Evolutionary conservation across 805 yeast species (phyloP), one percentile per base, ranked within the genome.

Genomic region (Hemisphaericaspora nanyangensis): DNA sequence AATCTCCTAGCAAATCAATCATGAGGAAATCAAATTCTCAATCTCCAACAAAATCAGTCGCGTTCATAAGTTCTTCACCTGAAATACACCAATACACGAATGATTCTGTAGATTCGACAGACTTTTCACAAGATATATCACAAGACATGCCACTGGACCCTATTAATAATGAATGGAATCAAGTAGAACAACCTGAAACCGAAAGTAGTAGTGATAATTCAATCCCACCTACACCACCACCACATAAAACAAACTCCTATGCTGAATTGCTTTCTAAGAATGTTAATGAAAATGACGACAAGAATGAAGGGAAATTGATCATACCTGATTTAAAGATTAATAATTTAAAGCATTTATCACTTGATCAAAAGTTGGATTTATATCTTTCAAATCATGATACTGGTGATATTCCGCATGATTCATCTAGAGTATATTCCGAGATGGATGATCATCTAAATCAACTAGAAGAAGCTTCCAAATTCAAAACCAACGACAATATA

Each of bases 361-460:
- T 74, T 29, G 69, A 69, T 43, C 72, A 74, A 43, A 72, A 69
- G 48, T 55, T 75, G 39, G 72, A 70, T 39, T 58, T 73, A 2
- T 70, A 65, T 31, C 54, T 74, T 12, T 46, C 42, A 26, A 22
- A 33, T n/a, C 16, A 17, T 2, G 17, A 35, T 26, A 17, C 40
- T 16, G 41, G 39, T 8, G 8, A 24, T 11, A n/a, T n/a, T n/a
- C 25, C 39, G 13, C 6, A 20, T 20, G 10, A 20, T 20, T 7
- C 6, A 7, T 7, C 25, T 10, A 20, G 25, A 8, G 26, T 8
- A 22, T 12, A 22, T 8, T 37, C 44, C 10, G 68, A 60, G 25
- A 49, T 68, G 42, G 72, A 65, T 45, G 48, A 50, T 19, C 74
- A 68, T 46, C 55, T 68, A 45, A 53, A 52, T 26, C 50, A 53